Conservation (phyloP, 139 green algal genomes). For the Medakamo hakoo region DNA sequence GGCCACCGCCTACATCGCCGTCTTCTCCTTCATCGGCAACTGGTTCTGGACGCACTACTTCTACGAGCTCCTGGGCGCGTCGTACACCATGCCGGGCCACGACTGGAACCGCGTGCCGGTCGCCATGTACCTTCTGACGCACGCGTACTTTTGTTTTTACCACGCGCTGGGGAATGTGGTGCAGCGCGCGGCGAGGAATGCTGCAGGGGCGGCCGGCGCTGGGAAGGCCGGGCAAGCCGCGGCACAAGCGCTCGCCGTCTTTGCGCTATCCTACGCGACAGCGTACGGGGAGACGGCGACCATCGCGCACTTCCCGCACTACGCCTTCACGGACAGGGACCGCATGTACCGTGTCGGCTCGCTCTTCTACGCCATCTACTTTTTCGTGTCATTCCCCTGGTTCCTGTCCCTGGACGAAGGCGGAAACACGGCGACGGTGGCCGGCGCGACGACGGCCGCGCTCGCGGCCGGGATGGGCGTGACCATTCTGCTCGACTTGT, state of each 20-base stretch:
- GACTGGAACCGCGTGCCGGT: conserved; percentile 83
- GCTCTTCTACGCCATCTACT: conserved; percentile 99
- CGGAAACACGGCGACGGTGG: conserved; percentile 27
- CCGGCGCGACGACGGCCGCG: conserved; percentile 18
- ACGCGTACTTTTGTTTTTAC: conserved; percentile 99
- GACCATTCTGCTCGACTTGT: conserved; percentile 84
- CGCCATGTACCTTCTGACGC: conserved; percentile 90
- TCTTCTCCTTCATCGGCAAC: conserved; percentile 96
- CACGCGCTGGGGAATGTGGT: conserved; percentile 81
- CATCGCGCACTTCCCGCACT: conserved; percentile 93
- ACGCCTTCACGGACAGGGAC: conserved; percentile 48
- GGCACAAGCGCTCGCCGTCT: conserved; percentile 39
- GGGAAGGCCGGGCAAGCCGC: background rate
- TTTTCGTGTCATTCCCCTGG: conserved; percentile 89
- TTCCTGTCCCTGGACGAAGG: conserved; percentile 75
- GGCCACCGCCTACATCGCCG: conserved; percentile 90
- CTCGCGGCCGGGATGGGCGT: conserved; percentile 85
- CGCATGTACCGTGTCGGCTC: conserved; percentile 84
- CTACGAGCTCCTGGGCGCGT: conserved; percentile 75
- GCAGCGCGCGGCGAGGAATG: conserved; percentile 25
- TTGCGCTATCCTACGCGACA: conserved; percentile 72
- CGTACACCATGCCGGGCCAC: conserved; percentile 79
- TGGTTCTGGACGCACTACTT: conserved; percentile 99
- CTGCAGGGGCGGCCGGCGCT: background rate
- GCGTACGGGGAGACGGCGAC: conserved; percentile 89